Evolutionary conservation across 2,329 filamentous ascomycete species (phyloP), one percentile per base, ranked within the genome.

Genomic region (Cladophialophora chaetospira): DNA sequence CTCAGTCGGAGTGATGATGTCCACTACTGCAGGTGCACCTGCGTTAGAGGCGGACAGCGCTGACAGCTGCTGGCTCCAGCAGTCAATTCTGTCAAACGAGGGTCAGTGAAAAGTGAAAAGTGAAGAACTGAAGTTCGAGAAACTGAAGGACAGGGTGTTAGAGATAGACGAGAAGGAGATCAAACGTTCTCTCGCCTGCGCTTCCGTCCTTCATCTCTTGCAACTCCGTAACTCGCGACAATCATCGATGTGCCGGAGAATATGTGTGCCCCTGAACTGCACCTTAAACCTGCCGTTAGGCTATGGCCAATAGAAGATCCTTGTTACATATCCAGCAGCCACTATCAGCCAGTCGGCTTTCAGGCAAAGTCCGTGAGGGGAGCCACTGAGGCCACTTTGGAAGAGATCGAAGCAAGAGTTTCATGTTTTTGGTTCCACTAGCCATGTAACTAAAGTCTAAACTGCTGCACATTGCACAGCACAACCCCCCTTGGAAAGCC

Each of bases 381-480:
- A n/a, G n/a, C n/a, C n/a, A n/a, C n/a, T n/a, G n/a, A n/a, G n/a
- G n/a, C n/a, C n/a, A n/a, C n/a, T n/a, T n/a, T n/a, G n/a, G n/a
- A n/a, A n/a, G n/a, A n/a, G 25, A 19, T 19, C 26, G 26, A 29
- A 35, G 33, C 48, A 50, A 43, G 26, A 36, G 57, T 60, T 60
- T 60, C 57, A 60, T 31, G 49, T 53, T 40, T 44, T 46, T 47
- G 44, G 53, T 56, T 29, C 53, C 57, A 60, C 57, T 60, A 60
- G 53, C 36, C 40, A 31, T 31, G 21, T 23, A 53, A 23, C 35
- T 51, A 40, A 21, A 17, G 2, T 29, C 44, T 17, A 28, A 46
- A 46, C 44, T 28, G 5, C 13, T 3, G 19, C 1, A n/a, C n/a
- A n/a, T n/a, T n/a, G n/a, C n/a, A n/a, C n/a, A n/a, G n/a, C n/a